Evolutionary conservation across 2,329 filamentous ascomycete genomes (phyloP), one percentile per base, ranked within the genome.

Genomic region (Xylariales sp.): DNA sequence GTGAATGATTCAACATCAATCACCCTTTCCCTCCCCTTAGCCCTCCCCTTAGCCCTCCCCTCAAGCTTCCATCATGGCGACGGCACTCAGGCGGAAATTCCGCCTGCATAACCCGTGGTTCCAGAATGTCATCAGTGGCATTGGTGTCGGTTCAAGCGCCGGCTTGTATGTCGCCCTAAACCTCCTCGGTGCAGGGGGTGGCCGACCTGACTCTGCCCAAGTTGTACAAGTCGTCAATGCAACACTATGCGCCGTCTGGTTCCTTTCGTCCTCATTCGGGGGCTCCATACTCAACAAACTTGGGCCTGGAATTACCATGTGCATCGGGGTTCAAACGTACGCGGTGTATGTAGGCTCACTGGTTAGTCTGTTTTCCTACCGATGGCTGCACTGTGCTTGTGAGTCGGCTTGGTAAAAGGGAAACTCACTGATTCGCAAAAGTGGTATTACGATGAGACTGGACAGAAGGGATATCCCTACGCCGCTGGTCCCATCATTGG

Each of bases 391-490:
- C n/a, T n/a, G n/a, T n/a, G n/a, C n/a, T n/a, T n/a, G n/a, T n/a
- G n/a, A n/a, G n/a, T n/a, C n/a, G n/a, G n/a, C n/a, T n/a, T n/a
- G n/a, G n/a, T n/a, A n/a, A n/a, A n/a, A n/a, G n/a, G n/a, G n/a
- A n/a, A n/a, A n/a, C n/a, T n/a, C n/a, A n/a, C n/a, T n/a, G n/a
- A n/a, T n/a, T n/a, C n/a, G n/a, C n/a, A n/a, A n/a, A n/a, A n/a
- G n/a, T 58, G 54, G 56, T 58, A 58, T 31, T 58, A 55, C 36
- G 55, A 57, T 20, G 39, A 48, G 8, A 45, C 48, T 3, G 56
- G 55, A 5, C 44, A 53, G 19, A 24, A 44, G 4, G 52, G 45
- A 15, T 57, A 48, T 38, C 56, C 56, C 3, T 48, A 53, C 16
- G 50, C 49, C 11, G 47, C 52, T 1, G 51, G 54, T 5, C 47